Percentiles rank a stretch among this genome's conserved stretches.
These are phyloP conservation scores for Hibiscus trionum DNA, from an alignment of 345 rosid species.

Conservation along the genomic window DNA sequence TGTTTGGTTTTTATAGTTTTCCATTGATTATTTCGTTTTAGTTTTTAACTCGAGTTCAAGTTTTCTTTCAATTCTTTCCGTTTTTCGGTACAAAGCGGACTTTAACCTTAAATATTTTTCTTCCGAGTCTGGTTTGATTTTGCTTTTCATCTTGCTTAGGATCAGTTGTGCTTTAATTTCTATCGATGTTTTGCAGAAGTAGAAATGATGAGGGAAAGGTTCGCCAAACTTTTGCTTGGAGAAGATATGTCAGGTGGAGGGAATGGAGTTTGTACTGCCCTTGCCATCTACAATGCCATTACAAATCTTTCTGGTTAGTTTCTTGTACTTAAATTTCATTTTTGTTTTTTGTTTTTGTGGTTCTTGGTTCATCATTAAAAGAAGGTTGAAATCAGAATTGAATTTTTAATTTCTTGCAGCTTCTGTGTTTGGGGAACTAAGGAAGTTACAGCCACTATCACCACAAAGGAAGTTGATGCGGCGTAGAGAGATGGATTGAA, in stretches of 20 bases:
- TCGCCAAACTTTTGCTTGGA: slow-evolving; percentile 46
- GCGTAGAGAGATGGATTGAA: slow-evolving; percentile 84
- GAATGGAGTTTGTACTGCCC: slow-evolving; percentile 39
- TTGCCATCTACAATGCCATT: slow-evolving; percentile 87
- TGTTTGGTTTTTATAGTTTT: not conserved
- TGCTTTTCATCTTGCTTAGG: not conserved
- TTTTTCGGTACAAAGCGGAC: not conserved
- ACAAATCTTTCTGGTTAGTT: slow-evolving; percentile 83
- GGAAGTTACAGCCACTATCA: slow-evolving; percentile 74
- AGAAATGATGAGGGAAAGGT: slow-evolving; percentile 40
- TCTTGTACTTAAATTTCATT: not conserved
- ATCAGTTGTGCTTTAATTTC: not conserved
- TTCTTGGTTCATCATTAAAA: not conserved
- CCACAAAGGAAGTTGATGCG: slow-evolving; percentile 74
- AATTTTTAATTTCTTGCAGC: slow-evolving; percentile 39
- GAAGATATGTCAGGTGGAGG: slow-evolving; percentile 57
- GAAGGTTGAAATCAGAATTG: not conserved
- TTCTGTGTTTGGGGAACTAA: slow-evolving; percentile 86
- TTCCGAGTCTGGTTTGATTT: no score
- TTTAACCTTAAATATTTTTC: not conserved
- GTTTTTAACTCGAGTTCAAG: no score
- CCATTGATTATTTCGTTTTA: no score
- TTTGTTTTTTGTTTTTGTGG: not conserved
- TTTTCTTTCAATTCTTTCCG: not conserved
- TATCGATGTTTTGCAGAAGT: slow-evolving; percentile 26